Evolutionary conservation across 2,329 filamentous ascomycete species (phyloP).

Genomic region (Trichoderma sp.): DNA sequence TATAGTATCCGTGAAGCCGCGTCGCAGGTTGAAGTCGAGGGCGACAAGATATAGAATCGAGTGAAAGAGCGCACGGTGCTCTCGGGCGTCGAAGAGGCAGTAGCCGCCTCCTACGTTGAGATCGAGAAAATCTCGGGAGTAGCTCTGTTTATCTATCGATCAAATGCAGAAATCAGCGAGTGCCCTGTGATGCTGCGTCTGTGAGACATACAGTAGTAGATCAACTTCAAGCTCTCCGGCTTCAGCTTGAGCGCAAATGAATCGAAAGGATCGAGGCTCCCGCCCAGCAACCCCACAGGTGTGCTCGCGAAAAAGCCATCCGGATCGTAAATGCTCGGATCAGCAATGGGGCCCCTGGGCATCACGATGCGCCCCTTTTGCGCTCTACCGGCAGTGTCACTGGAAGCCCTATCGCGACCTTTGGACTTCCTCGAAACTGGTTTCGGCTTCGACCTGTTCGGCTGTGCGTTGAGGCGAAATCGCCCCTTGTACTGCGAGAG

Average conservation of each 20-base stretch:
- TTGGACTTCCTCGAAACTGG: neutral
- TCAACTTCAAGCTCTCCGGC: conserved; percentile 9
- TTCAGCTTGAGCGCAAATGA: neutral
- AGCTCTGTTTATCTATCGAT: conserved; percentile 9
- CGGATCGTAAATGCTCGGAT: neutral
- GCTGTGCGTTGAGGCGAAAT: conserved; percentile 15
- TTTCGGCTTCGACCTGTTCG: neutral
- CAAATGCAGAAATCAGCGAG: neutral
- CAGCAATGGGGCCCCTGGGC: neutral
- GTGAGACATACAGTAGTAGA: conserved; percentile 13
- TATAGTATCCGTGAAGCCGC: neutral
- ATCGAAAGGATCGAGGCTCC: conserved; percentile 14
- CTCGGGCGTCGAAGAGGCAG: conserved; percentile 9
- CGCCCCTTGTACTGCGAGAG: conserved; percentile 18
- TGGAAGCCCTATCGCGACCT: neutral
- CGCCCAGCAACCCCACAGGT: neutral
- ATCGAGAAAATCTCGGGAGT: conserved; percentile 7
- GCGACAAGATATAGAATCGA: conserved; percentile 18
- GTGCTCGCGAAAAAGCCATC: neutral
- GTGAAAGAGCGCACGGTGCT: conserved; percentile 15
- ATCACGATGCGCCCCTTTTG: neutral
- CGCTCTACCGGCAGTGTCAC: neutral
- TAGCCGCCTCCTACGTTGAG: conserved; percentile 16
- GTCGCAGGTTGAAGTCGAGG: conserved; percentile 18
- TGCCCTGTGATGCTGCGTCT: neutral